Percentiles rank a stretch among this genome's conserved stretches.
phyloP scores from a whole-genome alignment of 306 rosid genomes.

The Vigna angularis region DNA sequence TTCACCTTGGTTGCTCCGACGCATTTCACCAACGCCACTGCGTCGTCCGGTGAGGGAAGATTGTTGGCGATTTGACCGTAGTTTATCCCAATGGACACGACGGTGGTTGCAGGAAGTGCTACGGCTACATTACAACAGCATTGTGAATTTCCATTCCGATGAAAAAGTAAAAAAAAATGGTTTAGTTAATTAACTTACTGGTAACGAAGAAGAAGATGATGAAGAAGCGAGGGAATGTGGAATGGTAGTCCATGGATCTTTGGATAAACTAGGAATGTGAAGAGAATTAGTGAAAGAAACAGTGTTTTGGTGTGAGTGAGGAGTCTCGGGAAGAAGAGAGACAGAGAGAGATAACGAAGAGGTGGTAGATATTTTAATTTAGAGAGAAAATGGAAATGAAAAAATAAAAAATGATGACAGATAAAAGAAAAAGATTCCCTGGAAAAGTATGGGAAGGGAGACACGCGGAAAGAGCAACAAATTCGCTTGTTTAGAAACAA shows the following conservation, averaged over 20 bases:
- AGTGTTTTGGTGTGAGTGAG: not conserved
- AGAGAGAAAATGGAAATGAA: not conserved
- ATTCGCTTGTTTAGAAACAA: constrained; percentile 8
- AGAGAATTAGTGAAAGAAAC: not conserved
- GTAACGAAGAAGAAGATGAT: constrained; percentile 36
- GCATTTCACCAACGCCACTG: constrained; percentile 67
- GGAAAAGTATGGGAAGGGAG: constrained; percentile 20
- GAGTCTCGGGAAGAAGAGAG: not conserved
- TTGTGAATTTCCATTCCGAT: not conserved
- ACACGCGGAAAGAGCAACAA: constrained; percentile 44
- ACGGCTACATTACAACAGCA: constrained; percentile 30
- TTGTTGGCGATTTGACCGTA: constrained; percentile 96
- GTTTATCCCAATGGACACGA: constrained; percentile 74
- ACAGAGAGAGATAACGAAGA: not conserved
- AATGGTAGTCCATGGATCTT: constrained; percentile 53
- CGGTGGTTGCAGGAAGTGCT: constrained; percentile 21
- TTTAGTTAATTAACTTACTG: constrained; percentile 24
- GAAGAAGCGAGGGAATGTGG: constrained; percentile 30
- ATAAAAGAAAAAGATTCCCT: constrained; percentile 22
- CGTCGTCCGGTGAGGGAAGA: constrained; percentile 73
- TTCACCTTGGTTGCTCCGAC: constrained; percentile 88
- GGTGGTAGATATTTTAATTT: not conserved
- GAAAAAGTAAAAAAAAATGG: not conserved
- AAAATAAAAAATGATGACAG: not conserved
- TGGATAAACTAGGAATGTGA: constrained; percentile 2